Conservation (phyloP, 2,329 filamentous ascomycete species). For the Neoarthrinium moseri region DNA sequence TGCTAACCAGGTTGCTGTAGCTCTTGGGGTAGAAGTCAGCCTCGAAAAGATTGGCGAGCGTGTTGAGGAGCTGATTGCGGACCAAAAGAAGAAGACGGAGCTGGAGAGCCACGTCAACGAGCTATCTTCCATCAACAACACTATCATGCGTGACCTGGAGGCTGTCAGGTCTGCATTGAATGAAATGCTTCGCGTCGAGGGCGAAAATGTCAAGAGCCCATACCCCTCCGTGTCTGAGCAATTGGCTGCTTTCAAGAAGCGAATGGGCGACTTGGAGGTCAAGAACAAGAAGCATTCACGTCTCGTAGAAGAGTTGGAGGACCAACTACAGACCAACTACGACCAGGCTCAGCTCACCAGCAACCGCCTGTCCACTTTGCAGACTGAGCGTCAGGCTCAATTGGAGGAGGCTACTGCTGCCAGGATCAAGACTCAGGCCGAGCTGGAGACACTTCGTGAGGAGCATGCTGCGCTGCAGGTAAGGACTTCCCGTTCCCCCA, state of each 20-base stretch:
- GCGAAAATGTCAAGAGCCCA: constrained; percentile 39
- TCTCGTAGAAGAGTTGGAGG: constrained; percentile 92
- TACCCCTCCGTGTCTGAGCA: constrained; percentile 53
- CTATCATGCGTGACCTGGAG: constrained; percentile 62
- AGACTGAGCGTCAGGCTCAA: constrained; percentile 71
- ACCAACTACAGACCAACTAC: constrained; percentile 92
- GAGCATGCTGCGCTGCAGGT: constrained; percentile 79
- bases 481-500: constrained; percentile 29
- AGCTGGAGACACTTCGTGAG: constrained; percentile 65
- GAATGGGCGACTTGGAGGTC: constrained; percentile 59
- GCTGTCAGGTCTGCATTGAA: constrained; percentile 53
- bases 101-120: constrained; percentile 56
- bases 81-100: constrained; percentile 59
- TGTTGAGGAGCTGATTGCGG: constrained; percentile 54
- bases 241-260: constrained; percentile 62
- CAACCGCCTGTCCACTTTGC: constrained; percentile 81
- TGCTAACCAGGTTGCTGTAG: constrained; percentile 60
- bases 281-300: constrained; percentile 88
- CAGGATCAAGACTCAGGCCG: constrained; percentile 61
- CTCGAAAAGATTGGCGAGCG: constrained; percentile 66
- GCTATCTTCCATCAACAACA: constrained; percentile 57
- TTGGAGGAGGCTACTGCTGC: constrained; percentile 75
- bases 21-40: constrained; percentile 61
- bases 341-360: constrained; percentile 85
- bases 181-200: constrained; percentile 52